Conservation (phyloP, 768 basidiomycete genomes). For the Suillus hirtellus region DNA sequence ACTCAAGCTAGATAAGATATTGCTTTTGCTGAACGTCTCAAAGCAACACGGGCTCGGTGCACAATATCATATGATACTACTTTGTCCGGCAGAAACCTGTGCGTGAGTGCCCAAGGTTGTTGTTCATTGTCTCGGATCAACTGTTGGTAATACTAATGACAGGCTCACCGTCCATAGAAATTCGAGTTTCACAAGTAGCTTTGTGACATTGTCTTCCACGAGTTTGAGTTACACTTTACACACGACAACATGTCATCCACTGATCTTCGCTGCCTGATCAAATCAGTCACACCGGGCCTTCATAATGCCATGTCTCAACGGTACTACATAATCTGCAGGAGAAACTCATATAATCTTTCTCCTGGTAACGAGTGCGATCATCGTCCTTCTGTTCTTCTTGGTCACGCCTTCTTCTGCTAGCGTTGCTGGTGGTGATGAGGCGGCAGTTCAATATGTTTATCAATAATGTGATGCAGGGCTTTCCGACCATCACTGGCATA, state of each 20-base stretch:
- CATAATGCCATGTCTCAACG: conserved; percentile 4
- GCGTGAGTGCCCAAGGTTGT: conserved; percentile 2
- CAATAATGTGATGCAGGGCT: conserved; percentile 21
- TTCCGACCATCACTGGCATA: conserved; percentile 56
- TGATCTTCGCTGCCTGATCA: conserved; percentile 5
- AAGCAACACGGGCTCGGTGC: neutral
- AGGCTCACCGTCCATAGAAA: neutral
- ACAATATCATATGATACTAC: neutral
- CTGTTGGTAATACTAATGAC: neutral
- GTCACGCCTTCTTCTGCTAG: conserved; percentile 5
- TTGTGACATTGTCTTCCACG: conserved; percentile 6
- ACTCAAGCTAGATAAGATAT: neutral
- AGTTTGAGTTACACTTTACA: conserved; percentile 7
- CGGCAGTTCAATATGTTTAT: conserved; percentile 20
- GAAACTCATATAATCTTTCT: conserved; percentile 22
- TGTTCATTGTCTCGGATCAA: conserved; percentile 4
- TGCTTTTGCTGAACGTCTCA: neutral
- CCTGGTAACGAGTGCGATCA: conserved; percentile 15
- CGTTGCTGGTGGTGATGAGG: neutral
- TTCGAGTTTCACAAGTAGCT: conserved; percentile 1
- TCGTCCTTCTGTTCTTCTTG: conserved; percentile 10
- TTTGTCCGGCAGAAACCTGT: conserved; percentile 1
- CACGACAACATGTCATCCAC: conserved; percentile 1
- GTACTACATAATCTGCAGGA: conserved; percentile 5
- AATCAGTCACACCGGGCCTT: conserved; percentile 2